Conservation (phyloP, 352 stramenopile genomes). For the Phytopythium boreale region DNA sequence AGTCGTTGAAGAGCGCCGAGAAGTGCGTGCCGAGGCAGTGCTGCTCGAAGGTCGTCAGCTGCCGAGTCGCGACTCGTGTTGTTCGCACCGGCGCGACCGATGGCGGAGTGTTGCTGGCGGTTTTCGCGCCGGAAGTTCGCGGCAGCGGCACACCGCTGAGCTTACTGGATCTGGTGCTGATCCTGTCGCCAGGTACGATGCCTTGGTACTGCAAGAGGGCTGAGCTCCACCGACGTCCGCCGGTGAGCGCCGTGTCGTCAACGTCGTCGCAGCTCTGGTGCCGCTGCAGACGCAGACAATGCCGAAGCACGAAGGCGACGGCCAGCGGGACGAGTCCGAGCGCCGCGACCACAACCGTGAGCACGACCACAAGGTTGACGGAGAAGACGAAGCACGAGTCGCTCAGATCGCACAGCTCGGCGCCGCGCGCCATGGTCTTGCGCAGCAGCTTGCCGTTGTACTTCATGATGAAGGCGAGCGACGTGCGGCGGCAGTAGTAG, state of each 20-base stretch:
- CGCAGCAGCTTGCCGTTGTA: slow-evolving; percentile 22
- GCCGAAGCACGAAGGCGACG: neutral
- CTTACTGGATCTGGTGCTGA: neutral
- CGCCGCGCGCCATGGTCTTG: slow-evolving; percentile 14
- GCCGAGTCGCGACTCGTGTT: neutral
- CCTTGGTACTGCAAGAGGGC: neutral
- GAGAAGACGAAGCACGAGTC: slow-evolving; percentile 31
- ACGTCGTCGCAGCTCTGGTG: neutral
- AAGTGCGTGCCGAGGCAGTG: slow-evolving; percentile 19
- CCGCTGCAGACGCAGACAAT: neutral
- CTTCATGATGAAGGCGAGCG: slow-evolving; percentile 24
- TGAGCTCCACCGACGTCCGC: neutral
- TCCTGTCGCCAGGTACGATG: neutral
- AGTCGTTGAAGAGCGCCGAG: slow-evolving; percentile 18
- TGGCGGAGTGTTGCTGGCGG: too few relatives aligned
- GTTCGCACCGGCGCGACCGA: neutral
- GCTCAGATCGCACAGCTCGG: slow-evolving; percentile 25
- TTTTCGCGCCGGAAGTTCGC: neutral
- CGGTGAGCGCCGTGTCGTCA: neutral
- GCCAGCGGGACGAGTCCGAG: neutral
- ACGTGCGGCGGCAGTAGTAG: slow-evolving; percentile 25
- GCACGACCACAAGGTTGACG: slow-evolving; percentile 25
- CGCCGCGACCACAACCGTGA: neutral
- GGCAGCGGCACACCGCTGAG: neutral
- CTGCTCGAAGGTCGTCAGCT: slow-evolving; percentile 19